phyloP scores from a whole-genome alignment of 1,284 basidiomycete species.

The Sutorius eximius region DNA sequence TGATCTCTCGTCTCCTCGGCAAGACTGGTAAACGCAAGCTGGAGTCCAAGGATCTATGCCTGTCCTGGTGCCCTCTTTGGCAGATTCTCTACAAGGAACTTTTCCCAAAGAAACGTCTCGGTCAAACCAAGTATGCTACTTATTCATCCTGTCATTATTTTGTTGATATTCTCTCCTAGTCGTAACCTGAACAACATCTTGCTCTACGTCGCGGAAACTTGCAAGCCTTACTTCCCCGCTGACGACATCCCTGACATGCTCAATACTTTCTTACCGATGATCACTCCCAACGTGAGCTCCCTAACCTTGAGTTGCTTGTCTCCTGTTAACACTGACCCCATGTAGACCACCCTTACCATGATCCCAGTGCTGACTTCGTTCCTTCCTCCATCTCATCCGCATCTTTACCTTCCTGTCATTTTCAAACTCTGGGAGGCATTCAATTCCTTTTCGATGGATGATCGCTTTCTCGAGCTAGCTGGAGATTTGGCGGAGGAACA shows the following conservation, averaged over 20 bases:
- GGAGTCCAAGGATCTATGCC: slow-evolving; percentile 54
- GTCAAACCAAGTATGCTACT: slow-evolving; percentile 44
- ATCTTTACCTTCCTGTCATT: slow-evolving; percentile 69
- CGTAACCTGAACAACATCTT: slow-evolving; percentile 36
- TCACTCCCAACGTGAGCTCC: slow-evolving; percentile 27
- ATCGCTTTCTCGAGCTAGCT: slow-evolving; percentile 81
- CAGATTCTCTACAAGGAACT: slow-evolving; percentile 59
- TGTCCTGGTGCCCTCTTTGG: slow-evolving; percentile 67
- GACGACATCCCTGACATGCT: slow-evolving; percentile 91
- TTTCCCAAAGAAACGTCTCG: slow-evolving; percentile 53
- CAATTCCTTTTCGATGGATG: slow-evolving; percentile 79
- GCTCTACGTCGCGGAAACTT: slow-evolving; percentile 74
- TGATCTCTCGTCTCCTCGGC: slow-evolving; percentile 50
- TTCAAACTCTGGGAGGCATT: slow-evolving; percentile 88
- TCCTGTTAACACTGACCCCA: not conserved
- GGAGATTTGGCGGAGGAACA: slow-evolving; percentile 79
- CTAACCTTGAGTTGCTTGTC: not conserved
- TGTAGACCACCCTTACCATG: slow-evolving; percentile 63
- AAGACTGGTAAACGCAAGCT: slow-evolving; percentile 44
- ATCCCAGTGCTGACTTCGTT: slow-evolving; percentile 75
- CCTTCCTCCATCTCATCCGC: slow-evolving; percentile 66
- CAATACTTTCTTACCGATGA: slow-evolving; percentile 62
- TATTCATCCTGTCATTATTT: slow-evolving; percentile 35
- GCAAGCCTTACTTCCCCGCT: slow-evolving; percentile 89
- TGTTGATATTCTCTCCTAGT: slow-evolving; percentile 14